Percentiles rank a stretch among this genome's conserved stretches.
Evolutionary conservation across 345 rosid species (phyloP).

Genomic region (Eutrema yunnanense): DNA sequence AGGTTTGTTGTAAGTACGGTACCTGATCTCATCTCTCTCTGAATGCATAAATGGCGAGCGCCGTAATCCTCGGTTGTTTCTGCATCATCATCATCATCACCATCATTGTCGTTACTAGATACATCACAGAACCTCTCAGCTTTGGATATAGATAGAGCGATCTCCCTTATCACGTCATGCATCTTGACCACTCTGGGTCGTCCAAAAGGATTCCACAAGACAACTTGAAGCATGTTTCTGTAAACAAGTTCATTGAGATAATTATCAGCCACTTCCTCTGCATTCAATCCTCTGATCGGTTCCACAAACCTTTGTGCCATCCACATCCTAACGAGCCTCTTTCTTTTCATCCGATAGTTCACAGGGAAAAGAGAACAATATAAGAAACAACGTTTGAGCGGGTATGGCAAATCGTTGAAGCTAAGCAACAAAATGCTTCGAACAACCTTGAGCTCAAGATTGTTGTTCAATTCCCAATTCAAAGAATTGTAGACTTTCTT

Average conservation of each 20-base stretch:
- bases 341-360: slow-evolving; percentile 23
- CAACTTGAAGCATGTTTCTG: slow-evolving; percentile 39
- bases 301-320: slow-evolving; percentile 35
- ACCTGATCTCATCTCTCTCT: not conserved
- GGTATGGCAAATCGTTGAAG: slow-evolving; percentile 29
- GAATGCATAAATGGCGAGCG: slow-evolving; percentile 30
- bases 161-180: slow-evolving; percentile 40
- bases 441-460: slow-evolving; percentile 23
- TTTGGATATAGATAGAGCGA: slow-evolving; percentile 32
- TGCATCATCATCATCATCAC: slow-evolving; percentile 9
- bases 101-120: not conserved
- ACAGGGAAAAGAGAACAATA: slow-evolving; percentile 31
- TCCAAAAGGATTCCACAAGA: slow-evolving; percentile 22
- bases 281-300: slow-evolving; percentile 6
- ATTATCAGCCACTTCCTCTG: slow-evolving; percentile 33
- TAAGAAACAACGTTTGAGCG: slow-evolving; percentile 30
- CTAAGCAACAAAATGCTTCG: slow-evolving; percentile 31
- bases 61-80: not conserved
- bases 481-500: slow-evolving; percentile 24
- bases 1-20: slow-evolving; percentile 8
- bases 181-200: slow-evolving; percentile 29
- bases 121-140: slow-evolving; percentile 25
- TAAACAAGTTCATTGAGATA: slow-evolving; percentile 33
- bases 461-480: slow-evolving; percentile 30
- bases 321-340: slow-evolving; percentile 30